Conservation (phyloP, 2,329 filamentous ascomycete species). For the Polytolypa hystricis region DNA sequence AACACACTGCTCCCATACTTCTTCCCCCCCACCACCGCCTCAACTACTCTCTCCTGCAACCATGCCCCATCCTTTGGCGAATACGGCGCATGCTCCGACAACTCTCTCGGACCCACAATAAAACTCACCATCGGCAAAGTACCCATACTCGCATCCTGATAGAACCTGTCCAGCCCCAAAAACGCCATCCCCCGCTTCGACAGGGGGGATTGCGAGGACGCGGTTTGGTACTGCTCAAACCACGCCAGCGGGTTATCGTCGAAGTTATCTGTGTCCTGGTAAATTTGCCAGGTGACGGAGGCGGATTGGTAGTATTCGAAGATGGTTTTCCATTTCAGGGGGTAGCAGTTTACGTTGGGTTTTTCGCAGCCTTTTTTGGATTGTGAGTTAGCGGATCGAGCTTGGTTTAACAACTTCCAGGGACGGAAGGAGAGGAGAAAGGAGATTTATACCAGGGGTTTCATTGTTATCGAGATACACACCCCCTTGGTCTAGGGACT, state of each 20-base stretch:
- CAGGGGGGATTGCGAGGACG: constrained; percentile 30
- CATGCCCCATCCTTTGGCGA: constrained; percentile 44
- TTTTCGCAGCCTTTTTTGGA: constrained; percentile 30
- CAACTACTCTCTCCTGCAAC: constrained; percentile 43
- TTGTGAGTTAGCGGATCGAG: too few relatives aligned
- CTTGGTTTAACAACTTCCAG: too few relatives aligned
- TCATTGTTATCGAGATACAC: constrained; percentile 43
- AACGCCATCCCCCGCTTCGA: constrained; percentile 38
- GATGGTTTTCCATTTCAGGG: constrained; percentile 44
- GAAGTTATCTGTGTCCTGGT: constrained; percentile 41
- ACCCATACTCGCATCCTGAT: constrained; percentile 39
- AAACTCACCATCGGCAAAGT: constrained; percentile 42
- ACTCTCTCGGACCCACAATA: constrained; percentile 39
- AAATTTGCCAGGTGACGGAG: constrained; percentile 42
- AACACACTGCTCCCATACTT: constrained; percentile 40
- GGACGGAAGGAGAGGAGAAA: too few relatives aligned
- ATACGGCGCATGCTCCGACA: constrained; percentile 45
- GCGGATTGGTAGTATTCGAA: constrained; percentile 40
- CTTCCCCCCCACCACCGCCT: constrained; percentile 40
- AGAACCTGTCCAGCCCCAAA: constrained; percentile 40
- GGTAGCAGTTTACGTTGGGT: constrained; percentile 40
- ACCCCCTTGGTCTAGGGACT: constrained; percentile 33
- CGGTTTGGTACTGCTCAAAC: constrained; percentile 43
- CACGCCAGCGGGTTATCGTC: constrained; percentile 45
- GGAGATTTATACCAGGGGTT: constrained; percentile 37